Conservation (phyloP, 129 eudicot genomes). For the Logfia minima region DNA sequence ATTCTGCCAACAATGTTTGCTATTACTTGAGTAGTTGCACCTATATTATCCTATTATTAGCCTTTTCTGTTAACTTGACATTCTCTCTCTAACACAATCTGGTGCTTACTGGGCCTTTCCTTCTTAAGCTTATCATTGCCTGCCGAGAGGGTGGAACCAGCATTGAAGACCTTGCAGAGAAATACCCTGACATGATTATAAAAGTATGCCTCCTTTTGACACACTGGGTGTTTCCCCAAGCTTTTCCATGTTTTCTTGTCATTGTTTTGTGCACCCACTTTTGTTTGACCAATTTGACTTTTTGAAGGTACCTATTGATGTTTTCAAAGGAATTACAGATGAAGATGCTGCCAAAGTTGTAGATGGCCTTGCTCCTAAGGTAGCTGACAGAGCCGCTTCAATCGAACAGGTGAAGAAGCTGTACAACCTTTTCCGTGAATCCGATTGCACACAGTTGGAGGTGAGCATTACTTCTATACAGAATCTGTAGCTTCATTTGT, state of each 20-base stretch:
- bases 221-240: neutral
- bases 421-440: slow-evolving; percentile 81
- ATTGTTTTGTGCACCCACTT: slow-evolving; percentile 9
- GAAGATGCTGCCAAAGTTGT: slow-evolving; percentile 73
- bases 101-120: slow-evolving; percentile 20
- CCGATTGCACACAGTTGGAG: slow-evolving; percentile 92
- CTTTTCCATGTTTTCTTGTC: neutral
- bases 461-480: slow-evolving; percentile 40
- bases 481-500: neutral
- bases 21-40: slow-evolving; percentile 17
- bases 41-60: neutral
- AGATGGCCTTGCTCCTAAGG: slow-evolving; percentile 89
- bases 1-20: neutral
- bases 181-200: slow-evolving; percentile 88
- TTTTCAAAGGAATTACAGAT: slow-evolving; percentile 21
- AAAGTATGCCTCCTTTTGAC: slow-evolving; percentile 45
- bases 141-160: slow-evolving; percentile 97
- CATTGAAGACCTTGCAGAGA: slow-evolving; percentile 98
- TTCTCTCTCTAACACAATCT: neutral
- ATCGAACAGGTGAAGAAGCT: slow-evolving; percentile 96
- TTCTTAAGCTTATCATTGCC: slow-evolving; percentile 78
- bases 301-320: slow-evolving; percentile 21
- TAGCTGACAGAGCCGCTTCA: slow-evolving; percentile 74
- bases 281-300: slow-evolving; percentile 22
- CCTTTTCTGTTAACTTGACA: neutral